phyloP scores from a whole-genome alignment of 495 filamentous ascomycete species.

The Corynascus novoguineensis region DNA sequence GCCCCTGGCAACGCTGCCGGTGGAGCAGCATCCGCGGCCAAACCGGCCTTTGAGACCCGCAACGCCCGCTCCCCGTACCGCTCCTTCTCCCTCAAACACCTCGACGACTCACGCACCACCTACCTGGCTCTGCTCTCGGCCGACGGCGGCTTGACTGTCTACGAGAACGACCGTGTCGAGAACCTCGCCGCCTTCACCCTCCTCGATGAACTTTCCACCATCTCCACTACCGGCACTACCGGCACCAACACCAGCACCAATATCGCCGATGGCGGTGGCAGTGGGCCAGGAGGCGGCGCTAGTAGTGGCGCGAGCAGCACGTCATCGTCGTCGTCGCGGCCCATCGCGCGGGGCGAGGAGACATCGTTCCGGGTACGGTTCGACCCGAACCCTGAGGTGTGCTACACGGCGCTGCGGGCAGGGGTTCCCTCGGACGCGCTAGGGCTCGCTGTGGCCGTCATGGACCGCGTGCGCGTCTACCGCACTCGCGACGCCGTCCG shows the following conservation, averaged over 20 bases:
- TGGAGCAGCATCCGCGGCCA: neutral
- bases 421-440: conserved; percentile 69
- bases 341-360: conserved; percentile 63
- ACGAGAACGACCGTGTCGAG: conserved; percentile 83
- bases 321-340: too few relatives aligned
- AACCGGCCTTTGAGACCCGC: conserved; percentile 42
- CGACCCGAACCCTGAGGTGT: conserved; percentile 74
- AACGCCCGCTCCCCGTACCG: conserved; percentile 46
- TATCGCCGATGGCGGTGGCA: neutral
- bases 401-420: conserved; percentile 67
- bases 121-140: conserved; percentile 79
- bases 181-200: conserved; percentile 68
- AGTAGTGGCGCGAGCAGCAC: too few relatives aligned
- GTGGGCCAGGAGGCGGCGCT: too few relatives aligned
- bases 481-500: conserved; percentile 59
- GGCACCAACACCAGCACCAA: neutral
- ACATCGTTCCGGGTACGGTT: conserved; percentile 79
- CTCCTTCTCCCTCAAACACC: conserved; percentile 75
- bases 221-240: neutral
- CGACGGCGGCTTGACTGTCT: conserved; percentile 71
- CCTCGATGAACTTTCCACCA: conserved; percentile 60
- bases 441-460: conserved; percentile 74
- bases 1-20: neutral
- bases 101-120: conserved; percentile 58
- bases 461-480: conserved; percentile 74